Evolutionary conservation across 768 basidiomycete species (phyloP).

Genomic region (Mycena sanguinolenta): DNA sequence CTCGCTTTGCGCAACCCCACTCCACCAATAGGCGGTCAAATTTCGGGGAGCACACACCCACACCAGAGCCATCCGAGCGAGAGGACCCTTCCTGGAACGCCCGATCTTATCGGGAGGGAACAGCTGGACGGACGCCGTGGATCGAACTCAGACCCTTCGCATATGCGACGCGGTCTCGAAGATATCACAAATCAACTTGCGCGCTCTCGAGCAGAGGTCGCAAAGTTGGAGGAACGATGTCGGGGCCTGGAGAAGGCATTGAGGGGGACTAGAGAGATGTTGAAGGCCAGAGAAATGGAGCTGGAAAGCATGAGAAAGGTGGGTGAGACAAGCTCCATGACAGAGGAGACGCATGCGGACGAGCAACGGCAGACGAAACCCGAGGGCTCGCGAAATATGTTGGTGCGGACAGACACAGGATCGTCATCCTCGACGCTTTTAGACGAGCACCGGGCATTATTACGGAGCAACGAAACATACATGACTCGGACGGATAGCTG

Average conservation of each 20-base stretch:
- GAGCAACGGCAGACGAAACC: conserved; percentile 13
- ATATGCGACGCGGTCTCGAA: conserved; percentile 72
- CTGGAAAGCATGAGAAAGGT: conserved; percentile 64
- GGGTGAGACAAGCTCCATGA: conserved; percentile 50
- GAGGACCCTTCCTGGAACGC: conserved; percentile 51
- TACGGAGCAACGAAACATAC: conserved; percentile 73
- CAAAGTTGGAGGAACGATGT: conserved; percentile 73
- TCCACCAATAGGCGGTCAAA: conserved; percentile 43
- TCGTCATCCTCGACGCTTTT: conserved; percentile 26
- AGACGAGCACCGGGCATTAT: conserved; percentile 70
- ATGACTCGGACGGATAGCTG: conserved; percentile 81
- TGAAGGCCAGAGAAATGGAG: conserved; percentile 71
- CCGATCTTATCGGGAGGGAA: conserved; percentile 59
- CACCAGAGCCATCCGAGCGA: conserved; percentile 35
- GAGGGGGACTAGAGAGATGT: conserved; percentile 71
- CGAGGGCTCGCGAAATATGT: conserved; percentile 4
- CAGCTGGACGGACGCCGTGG: conserved; percentile 57
- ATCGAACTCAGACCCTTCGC: conserved; percentile 56
- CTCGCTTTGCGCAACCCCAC: conserved; percentile 61
- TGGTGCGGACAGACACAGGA: conserved; percentile 32
- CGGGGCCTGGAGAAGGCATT: conserved; percentile 73
- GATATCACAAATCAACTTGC: conserved; percentile 67
- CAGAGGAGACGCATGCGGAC: conserved; percentile 49
- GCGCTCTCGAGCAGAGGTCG: conserved; percentile 65
- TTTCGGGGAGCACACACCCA: conserved; percentile 39